phyloP scores from a whole-genome alignment of 192 early-diverging fungal species.

The Coemansia sp. region DNA sequence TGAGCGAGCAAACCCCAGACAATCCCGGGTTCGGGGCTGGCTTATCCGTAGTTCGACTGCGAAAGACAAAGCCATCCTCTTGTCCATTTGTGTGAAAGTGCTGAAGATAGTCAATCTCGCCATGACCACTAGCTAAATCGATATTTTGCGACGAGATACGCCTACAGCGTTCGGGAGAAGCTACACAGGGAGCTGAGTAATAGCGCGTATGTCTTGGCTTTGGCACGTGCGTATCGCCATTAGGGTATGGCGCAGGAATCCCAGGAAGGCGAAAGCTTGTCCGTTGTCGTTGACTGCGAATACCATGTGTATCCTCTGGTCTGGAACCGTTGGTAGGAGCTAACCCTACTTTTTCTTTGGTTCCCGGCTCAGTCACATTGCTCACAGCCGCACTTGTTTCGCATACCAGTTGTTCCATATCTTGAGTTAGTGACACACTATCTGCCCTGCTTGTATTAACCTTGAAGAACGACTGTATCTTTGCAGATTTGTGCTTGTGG shows the following conservation, averaged over 20 bases:
- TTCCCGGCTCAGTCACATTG: neutral
- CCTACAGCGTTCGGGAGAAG: neutral
- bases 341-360: neutral
- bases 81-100: neutral
- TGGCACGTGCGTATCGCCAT: conserved; percentile 29
- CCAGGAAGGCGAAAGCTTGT: conserved; percentile 15
- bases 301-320: neutral
- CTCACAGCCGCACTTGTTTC: neutral
- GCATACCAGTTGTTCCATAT: neutral
- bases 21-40: neutral
- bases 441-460: conserved; percentile 5
- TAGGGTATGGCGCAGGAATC: conserved; percentile 36
- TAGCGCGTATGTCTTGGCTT: conserved; percentile 15
- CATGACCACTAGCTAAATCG: neutral
- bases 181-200: neutral
- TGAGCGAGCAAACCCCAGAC: neutral
- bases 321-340: neutral
- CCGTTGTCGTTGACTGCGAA: neutral
- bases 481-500: conserved; percentile 12
- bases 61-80: neutral
- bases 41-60: neutral
- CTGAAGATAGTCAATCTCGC: neutral
- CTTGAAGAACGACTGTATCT: conserved; percentile 44
- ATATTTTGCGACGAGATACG: neutral
- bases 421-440: neutral